These are phyloP conservation scores for Melaleuca alternifolia DNA, from an alignment of 345 rosid species.

Conservation along the genomic window DNA sequence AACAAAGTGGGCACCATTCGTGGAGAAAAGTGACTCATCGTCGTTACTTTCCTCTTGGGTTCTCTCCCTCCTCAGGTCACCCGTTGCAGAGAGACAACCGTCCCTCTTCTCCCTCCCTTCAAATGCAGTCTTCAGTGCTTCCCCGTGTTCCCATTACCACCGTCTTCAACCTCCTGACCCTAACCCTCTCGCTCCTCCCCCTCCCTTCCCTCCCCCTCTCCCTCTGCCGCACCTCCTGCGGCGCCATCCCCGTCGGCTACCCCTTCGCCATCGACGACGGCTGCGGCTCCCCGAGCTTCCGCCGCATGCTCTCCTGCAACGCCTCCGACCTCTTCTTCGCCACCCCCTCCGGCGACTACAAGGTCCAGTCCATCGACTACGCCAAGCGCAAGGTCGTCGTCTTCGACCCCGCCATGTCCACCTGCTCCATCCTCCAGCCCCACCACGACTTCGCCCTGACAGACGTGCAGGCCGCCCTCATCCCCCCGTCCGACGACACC, in stretches of 20 bases:
- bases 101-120: background rate
- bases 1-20: background rate
- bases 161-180: background rate
- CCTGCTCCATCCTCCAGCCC: slow-evolving; percentile 93
- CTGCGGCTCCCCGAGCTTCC: slow-evolving; percentile 79
- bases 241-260: slow-evolving; percentile 52
- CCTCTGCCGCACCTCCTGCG: slow-evolving; percentile 55
- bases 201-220: background rate
- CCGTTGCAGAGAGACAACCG: too few relatives aligned
- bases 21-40: background rate
- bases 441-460: slow-evolving; percentile 75
- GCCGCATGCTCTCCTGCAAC: slow-evolving; percentile 62
- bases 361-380: slow-evolving; percentile 73
- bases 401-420: slow-evolving; percentile 90
- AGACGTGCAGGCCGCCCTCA: slow-evolving; percentile 49
- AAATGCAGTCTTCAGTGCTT: background rate
- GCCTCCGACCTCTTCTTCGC: slow-evolving; percentile 48
- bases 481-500: slow-evolving; percentile 77
- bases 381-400: slow-evolving; percentile 34
- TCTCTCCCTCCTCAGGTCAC: background rate
- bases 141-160: background rate
- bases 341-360: slow-evolving; percentile 78
- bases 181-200: background rate
- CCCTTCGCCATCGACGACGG: slow-evolving; percentile 85
- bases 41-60: background rate